A percentile compares a stretch with the other conserved stretches of the same genome.
Evolutionary conservation across 495 filamentous ascomycete genomes (phyloP).

Genomic region (Talaromyces trachyspermus): DNA sequence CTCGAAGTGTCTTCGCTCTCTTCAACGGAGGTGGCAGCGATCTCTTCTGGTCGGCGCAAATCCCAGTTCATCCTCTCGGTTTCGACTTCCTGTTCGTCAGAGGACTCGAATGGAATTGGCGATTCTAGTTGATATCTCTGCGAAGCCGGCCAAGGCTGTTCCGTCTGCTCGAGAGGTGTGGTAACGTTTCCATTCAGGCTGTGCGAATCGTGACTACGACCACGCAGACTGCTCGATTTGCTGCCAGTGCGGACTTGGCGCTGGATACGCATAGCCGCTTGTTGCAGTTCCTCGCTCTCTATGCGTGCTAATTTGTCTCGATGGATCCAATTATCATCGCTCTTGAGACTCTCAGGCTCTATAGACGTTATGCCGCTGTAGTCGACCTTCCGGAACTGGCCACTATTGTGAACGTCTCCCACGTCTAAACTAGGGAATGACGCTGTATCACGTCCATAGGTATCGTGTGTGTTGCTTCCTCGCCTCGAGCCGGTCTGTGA

Average conservation of each 20-base stretch:
- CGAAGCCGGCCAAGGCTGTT: slow-evolving; percentile 32
- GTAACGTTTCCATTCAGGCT: slow-evolving; percentile 21
- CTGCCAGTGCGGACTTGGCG: slow-evolving; percentile 52
- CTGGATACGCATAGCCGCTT: slow-evolving; percentile 68
- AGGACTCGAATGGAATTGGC: slow-evolving; percentile 34
- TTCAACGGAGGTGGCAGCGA: slow-evolving; percentile 49
- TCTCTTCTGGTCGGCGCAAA: slow-evolving; percentile 72
- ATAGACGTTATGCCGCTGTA: background rate
- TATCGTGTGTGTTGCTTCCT: slow-evolving; percentile 49
- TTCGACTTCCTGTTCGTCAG: slow-evolving; percentile 26
- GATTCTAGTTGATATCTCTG: slow-evolving; percentile 39
- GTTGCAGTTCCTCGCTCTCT: slow-evolving; percentile 86
- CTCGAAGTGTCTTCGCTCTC: slow-evolving; percentile 32
- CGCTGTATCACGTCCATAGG: slow-evolving; percentile 33
- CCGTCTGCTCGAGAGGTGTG: slow-evolving; percentile 26
- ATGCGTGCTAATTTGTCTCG: slow-evolving; percentile 91
- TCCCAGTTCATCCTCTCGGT: slow-evolving; percentile 52
- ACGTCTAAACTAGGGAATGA: background rate
- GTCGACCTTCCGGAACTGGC: slow-evolving; percentile 14
- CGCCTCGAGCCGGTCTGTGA: slow-evolving; percentile 42
- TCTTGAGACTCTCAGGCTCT: slow-evolving; percentile 14
- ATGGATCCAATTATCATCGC: slow-evolving; percentile 76
- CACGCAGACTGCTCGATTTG: slow-evolving; percentile 48
- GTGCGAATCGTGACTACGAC: slow-evolving; percentile 43
- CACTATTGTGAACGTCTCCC: slow-evolving; percentile 8